Base-by-base conservation (phyloP, 2,329 filamentous ascomycete species). In the Colletotrichum tropicicola region DNA sequence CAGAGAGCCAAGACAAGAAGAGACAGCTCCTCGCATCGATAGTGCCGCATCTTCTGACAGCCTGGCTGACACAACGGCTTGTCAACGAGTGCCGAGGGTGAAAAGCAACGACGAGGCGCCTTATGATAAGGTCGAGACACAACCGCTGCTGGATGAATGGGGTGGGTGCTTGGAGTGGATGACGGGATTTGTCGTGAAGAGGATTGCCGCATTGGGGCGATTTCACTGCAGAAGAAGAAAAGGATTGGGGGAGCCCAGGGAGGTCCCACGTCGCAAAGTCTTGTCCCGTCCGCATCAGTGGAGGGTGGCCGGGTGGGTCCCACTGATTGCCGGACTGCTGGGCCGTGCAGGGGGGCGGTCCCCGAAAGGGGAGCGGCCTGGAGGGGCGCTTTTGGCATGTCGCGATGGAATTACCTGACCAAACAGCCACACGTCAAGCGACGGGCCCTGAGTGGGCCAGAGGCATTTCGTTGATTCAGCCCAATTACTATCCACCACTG, bases 391-490 rank as follows among this genome's bases (percentile, higher is more conserved):
- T 35, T 44, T 30, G 30, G 37, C 15, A 58, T 52, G 27, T 19
- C 21, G 58, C 43, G 32, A 48, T 37, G 44, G 44, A 27, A 61
- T 21, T 55, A n/a, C 43, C 35, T 49, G 43, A 54, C 56, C 23
- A 64, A 41, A 47, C 60, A 64, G 60, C 60, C 60, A 64, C 60
- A 64, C 12, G 41, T 27, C 37, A 45, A 63, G 48, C 55, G 56
- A 49, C 25, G 58, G 23, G 27, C 32, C 28, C 57, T 32, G 63
- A 59, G 61, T 74, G 62, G 70, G 30, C 27, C 55, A 21, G 23
- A 62, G 41, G 48, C 32, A 63, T 64, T 64, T 69, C 56, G 45
- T 68, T 68, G 65, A 69, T 66, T 67, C 54, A 68, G 58, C 56
- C 51, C 67, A 64, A 64, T 67, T 68, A 68, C 54, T 59, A 32